Evolutionary conservation across 306 rosid species (phyloP), one percentile per base, ranked within the genome.

Genomic region (Clitoria ternatea): DNA sequence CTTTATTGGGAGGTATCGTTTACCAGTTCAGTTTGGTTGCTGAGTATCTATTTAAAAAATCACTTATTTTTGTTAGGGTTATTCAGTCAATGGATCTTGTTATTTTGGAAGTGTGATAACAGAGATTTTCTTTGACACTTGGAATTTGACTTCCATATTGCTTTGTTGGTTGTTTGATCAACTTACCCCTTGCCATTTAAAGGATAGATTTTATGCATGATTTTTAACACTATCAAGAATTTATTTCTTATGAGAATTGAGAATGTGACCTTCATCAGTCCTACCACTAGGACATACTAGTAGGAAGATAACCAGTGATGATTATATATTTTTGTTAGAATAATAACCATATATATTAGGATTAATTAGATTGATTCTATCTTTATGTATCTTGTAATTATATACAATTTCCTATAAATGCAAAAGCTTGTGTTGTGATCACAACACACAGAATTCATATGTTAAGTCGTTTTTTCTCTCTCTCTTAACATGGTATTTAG

Each of bases 1-100:
- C 97, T 93, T 56, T 93, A 90, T 73, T 93, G 98, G 97, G 96
- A 90, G 96, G 98, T 93, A 88, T 8, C 37, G 2, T 33, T 66
- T 30, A 52, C 52, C 19, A 30, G 23, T 78, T 65, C 42, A 44
- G 27, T 47, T 37, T 13, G 47, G 54, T 80, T 32, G 54, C 78
- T 32, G n/a, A 50, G 37, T 32, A 52, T 19, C 53, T 48, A 40
- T 47, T 39, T 42, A 71, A 13, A 80, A 30, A 26, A 24, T 69
- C 44, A 59, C 42, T 49, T 57, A 43, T 79, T 40, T 44, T 11
- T 4, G 17, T 64, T 63, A 54, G 20, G n/a, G 3, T 26, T 52
- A 53, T 23, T 29, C 12, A 22, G 30, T 62, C 30, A 36, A 40
- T 22, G 42, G 22, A 45, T 19, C 37, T 49, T 59, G 23, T n/a